A percentile compares a stretch with the other conserved stretches of the same genome.
Evolutionary conservation across 2,329 filamentous ascomycete genomes (phyloP).

Genomic region (Alternaria brassicae): DNA sequence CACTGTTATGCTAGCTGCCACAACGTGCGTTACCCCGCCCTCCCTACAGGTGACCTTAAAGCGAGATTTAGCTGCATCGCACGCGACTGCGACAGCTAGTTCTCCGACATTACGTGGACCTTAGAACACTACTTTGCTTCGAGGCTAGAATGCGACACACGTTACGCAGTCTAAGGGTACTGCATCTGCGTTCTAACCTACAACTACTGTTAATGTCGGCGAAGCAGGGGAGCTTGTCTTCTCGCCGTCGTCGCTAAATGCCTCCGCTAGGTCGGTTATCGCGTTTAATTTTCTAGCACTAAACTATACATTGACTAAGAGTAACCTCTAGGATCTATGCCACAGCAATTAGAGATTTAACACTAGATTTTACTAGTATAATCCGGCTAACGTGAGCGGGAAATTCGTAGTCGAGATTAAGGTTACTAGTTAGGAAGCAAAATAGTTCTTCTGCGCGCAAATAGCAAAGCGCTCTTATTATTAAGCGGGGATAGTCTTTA

Average conservation of each 20-base stretch:
- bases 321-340: slow-evolving; percentile 9
- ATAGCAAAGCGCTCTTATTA: slow-evolving; percentile 12
- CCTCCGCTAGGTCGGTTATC: slow-evolving; percentile 11
- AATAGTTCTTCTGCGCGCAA: slow-evolving; percentile 25
- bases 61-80: background rate
- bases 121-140: background rate
- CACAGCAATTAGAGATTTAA: background rate
- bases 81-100: background rate
- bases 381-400: slow-evolving; percentile 14
- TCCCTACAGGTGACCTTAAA: background rate
- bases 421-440: slow-evolving; percentile 8
- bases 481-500: slow-evolving; percentile 19
- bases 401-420: slow-evolving; percentile 15
- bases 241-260: slow-evolving; percentile 12
- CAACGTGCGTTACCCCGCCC: background rate
- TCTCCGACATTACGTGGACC: background rate
- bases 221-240: slow-evolving; percentile 16
- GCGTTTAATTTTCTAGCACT: slow-evolving; percentile 20
- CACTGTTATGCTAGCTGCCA: slow-evolving; percentile 1
- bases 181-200: background rate
- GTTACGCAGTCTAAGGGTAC: background rate
- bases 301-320: slow-evolving; percentile 24
- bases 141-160: background rate
- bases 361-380: slow-evolving; percentile 2
- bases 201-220: slow-evolving; percentile 16